Conservation (phyloP, 2,329 filamentous ascomycete species). For the Fusarium abutilonis region DNA sequence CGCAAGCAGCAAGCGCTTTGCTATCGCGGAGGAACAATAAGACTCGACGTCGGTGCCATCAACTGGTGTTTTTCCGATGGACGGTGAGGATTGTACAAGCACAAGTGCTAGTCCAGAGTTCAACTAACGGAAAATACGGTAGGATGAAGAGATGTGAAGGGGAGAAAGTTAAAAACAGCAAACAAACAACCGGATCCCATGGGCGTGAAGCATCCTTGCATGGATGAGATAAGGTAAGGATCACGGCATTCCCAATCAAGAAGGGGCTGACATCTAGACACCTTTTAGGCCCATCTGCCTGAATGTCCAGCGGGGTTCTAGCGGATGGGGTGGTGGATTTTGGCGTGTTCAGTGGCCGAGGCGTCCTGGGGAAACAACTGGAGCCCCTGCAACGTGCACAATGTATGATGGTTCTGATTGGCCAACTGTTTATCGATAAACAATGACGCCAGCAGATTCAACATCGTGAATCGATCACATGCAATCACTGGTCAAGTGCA, state of each 20-base stretch:
- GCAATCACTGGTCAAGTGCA: conserved; percentile 38
- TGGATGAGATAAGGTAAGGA: conserved; percentile 33
- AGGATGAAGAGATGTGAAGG: conserved; percentile 1
- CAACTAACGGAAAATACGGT: neutral
- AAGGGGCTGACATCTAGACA: conserved; percentile 39
- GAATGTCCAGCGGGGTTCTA: conserved; percentile 29
- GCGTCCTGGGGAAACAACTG: conserved; percentile 27
- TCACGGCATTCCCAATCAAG: conserved; percentile 37
- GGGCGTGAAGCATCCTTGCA: conserved; percentile 15
- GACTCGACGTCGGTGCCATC: conserved; percentile 24
- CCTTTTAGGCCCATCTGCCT: conserved; percentile 28
- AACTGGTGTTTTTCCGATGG: conserved; percentile 11
- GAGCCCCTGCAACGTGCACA: conserved; percentile 8
- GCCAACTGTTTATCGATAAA: conserved; percentile 36
- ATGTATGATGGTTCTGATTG: conserved; percentile 24
- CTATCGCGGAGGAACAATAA: conserved; percentile 29
- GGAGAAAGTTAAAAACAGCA: conserved; percentile 8
- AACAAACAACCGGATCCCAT: conserved; percentile 29
- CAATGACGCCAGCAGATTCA: conserved; percentile 40
- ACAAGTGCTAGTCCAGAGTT: conserved; percentile 1
- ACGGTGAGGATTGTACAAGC: conserved; percentile 10
- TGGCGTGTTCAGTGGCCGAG: conserved; percentile 21
- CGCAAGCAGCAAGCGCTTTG: conserved; percentile 25
- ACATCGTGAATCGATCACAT: conserved; percentile 42
- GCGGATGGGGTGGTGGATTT: conserved; percentile 15